A percentile compares a stretch with the other conserved stretches of the same genome.
These are phyloP conservation scores for Epicoccum nigrum DNA, from an alignment of 2,329 filamentous ascomycete genomes.

Conservation along the genomic window DNA sequence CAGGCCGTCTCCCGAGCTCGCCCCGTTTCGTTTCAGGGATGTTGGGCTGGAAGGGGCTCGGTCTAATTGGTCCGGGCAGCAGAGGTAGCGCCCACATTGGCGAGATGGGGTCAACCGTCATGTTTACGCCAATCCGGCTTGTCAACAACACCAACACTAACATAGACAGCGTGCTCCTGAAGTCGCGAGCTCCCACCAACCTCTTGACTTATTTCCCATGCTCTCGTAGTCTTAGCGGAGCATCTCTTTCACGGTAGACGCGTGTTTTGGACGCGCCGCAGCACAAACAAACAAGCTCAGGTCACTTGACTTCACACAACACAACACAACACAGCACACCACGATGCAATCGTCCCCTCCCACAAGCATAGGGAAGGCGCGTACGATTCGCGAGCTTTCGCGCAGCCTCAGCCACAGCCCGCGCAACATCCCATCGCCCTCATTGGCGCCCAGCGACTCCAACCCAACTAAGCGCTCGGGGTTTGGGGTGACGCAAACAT, in stretches of 20 bases:
- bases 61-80: constrained; percentile 17
- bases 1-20: constrained; percentile 14
- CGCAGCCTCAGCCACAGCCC: constrained; percentile 44
- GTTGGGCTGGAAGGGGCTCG: constrained; percentile 10
- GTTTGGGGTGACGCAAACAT: constrained; percentile 32
- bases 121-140: constrained; percentile 8
- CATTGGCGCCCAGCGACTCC: constrained; percentile 43
- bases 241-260: constrained; percentile 40
- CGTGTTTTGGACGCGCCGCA: constrained; percentile 40
- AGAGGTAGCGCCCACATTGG: constrained; percentile 7
- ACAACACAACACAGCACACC: constrained; percentile 20
- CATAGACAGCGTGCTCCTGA: constrained; percentile 5
- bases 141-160: constrained; percentile 30
- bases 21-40: constrained; percentile 16
- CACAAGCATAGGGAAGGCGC: constrained; percentile 46
- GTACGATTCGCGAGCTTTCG: constrained; percentile 47
- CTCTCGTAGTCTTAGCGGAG: constrained; percentile 28
- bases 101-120: constrained; percentile 7
- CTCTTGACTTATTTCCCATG: constrained; percentile 25
- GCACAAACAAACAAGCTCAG: constrained; percentile 18
- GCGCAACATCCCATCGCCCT: constrained; percentile 37
- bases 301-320: constrained; percentile 11
- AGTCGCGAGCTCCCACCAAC: constrained; percentile 15
- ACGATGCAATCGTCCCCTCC: constrained; percentile 47
- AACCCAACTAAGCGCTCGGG: constrained; percentile 44